Conservation (phyloP, 2,329 filamentous ascomycete species). For the Colletotrichum cuscutae region DNA sequence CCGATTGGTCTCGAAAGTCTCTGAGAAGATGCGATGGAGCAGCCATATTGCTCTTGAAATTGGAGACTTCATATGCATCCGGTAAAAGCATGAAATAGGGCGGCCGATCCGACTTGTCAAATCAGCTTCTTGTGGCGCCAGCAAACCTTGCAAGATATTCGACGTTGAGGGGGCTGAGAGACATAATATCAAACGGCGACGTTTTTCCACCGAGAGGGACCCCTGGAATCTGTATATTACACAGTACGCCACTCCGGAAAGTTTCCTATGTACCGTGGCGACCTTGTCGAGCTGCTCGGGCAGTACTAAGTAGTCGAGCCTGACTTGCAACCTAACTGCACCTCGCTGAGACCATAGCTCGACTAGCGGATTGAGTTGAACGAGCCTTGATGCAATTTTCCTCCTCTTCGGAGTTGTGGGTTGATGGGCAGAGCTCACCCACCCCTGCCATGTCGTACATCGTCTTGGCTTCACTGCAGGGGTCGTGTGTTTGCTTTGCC, state of each 20-base stretch:
- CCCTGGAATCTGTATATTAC: not conserved
- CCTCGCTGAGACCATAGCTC: not conserved
- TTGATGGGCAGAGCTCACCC: not conserved
- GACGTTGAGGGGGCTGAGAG: not conserved
- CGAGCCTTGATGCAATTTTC: not conserved
- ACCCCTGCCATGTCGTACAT: conserved; percentile 34
- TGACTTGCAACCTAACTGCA: conserved; percentile 5
- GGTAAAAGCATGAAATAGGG: not conserved
- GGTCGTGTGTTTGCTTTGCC: conserved; percentile 26
- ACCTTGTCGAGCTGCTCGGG: not conserved
- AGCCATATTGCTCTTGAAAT: not conserved
- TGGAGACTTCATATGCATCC: not conserved
- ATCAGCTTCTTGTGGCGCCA: not conserved
- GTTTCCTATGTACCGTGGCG: not conserved
- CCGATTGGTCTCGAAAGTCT: not conserved
- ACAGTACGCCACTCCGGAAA: not conserved
- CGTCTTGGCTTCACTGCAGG: conserved; percentile 19
- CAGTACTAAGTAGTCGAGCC: not conserved
- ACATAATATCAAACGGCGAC: not conserved
- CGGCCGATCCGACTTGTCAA: not conserved
- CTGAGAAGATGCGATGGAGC: not conserved
- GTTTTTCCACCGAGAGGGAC: not conserved
- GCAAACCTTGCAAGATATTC: not conserved
- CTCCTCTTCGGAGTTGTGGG: conserved; percentile 1
- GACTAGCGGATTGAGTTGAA: not conserved